Evolutionary conservation across 441 rosid species (phyloP), one percentile per base, ranked within the genome.

Genomic region (Oxalis stricta): DNA sequence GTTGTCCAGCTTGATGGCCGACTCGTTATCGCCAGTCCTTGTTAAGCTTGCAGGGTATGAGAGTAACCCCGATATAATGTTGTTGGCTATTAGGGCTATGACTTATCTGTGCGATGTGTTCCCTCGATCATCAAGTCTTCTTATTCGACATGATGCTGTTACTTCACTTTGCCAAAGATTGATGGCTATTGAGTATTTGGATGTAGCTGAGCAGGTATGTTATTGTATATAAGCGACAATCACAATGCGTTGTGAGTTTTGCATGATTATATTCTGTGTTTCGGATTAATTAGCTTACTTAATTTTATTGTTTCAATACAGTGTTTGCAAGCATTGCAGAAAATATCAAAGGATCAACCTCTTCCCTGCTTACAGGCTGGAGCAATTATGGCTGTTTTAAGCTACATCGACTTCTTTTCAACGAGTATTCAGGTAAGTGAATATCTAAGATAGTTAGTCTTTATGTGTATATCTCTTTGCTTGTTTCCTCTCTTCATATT

Each of bases 261-360:
- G 38, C 52, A 10, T 48, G 18, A 10, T 33, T 19, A 14, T 23
- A 19, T 24, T 12, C 14, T 16, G 32, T 24, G 31, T 6, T 38
- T 17, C 38, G 29, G 16, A 56, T 21, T 14, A 33, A 21, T n/a
- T 13, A 13, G 15, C 1, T 53, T 2, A n/a, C n/a, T n/a, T 26
- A 2, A 26, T 8, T 26, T 6, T 5, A 26, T 51, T 24, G 30
- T 52, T 45, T 53, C 46, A 12, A 15, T 58, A 18, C 45, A 87
- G 99, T 86, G 96, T 70, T 69, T 92, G 76, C 95, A 92, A 86
- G 96, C 99, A 54, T 66, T 92, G 76, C 94, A 79, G 73, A 92
- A 92, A 76, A 79, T 92, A 47, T 86, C 99, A 21, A 77, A 75
- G 33, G 92, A 84, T 54, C 83, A 92, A 61, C 95, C 99, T 15